Evolutionary conservation across 139 green algal genomes (phyloP), one percentile per base, ranked within the genome.

Genomic region (Chlamydomonas applanata): DNA sequence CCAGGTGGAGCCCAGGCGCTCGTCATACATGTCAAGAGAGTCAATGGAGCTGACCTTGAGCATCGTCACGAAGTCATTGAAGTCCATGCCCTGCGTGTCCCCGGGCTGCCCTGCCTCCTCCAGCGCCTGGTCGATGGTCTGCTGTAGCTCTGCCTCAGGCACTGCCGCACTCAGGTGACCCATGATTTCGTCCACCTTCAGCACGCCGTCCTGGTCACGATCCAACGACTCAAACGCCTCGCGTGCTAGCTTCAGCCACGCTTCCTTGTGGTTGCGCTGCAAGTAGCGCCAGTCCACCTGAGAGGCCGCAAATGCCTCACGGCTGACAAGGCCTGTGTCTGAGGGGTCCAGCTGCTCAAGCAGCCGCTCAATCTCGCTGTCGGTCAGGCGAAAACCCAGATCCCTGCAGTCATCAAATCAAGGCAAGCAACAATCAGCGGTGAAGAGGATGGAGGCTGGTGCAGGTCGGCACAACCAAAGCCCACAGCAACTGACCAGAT

Each of bases 171-270:
- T 61, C 20, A 61, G 53, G 53, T 27, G 19, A 3, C 4, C 7
- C 53, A 61, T 61, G 53, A 61, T 61, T 4, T 61, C 53, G 7
- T 70, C 40, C 30, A 71, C 57, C 34, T 35, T 16, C 53, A 87
- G 67, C 35, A 77, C 46, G 27, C 82, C 82, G 71, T 77, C 78
- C 32, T 65, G 45, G 62, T 87, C 69, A 33, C 34, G 69, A 72
- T 87, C 82, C 61, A 87, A 52, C 13, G 17, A 27, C 14, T 33
- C 52, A 61, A 87, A 87, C 0, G 82, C 78, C 34, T 66, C 75
- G 30, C 20, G 27, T 1, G 82, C 82, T 20, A 87, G 70, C 35
- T 91, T 78, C 56, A 95, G 81, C 87, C 89, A 97, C 61, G 87
- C 68, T 3, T 92, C 87, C 71, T 82, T 83, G 76, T 82, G 72